Base-by-base conservation (phyloP, 2,329 filamentous ascomycete species). In the Fusarium agapanthi region DNA sequence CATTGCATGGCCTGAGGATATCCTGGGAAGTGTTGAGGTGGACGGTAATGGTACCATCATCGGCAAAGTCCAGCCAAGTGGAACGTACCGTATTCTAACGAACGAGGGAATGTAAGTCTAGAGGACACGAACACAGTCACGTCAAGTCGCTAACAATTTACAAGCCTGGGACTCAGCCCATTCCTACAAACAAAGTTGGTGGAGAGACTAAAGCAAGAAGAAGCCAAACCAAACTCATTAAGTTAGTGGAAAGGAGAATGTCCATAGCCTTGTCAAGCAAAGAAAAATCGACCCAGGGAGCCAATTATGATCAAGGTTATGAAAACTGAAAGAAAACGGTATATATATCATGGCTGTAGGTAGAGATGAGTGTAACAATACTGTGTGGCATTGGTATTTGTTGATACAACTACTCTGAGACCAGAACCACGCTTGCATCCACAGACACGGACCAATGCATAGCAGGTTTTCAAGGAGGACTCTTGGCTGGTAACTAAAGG, bases 1-100 rank as follows among this genome's bases (percentile, higher is more conserved):
- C 58, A 92, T 92, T 77, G 89, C 90, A 5, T 92, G 88, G 85
- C 90, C 90, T 3, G 90, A 92, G 75, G 90, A 93, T 76, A 93
- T 93, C 41, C 83, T 93, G 60, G 91, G 90, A 41, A 92, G 90
- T 71, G 85, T 92, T 44, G 88, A 92, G 77, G 90, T 92, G 10
- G 85, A 91, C 76, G 84, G 83, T 4, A 72, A 81, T 12, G 91
- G 91, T 0, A 78, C 86, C 34, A 87, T 92, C 57, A 82, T 90
- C 32, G 88, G 89, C 28, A 86, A 85, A 70, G 88, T 88, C 71
- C 86, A 90, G 79, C 83, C 86, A 3, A 91, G 89, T 69, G 88
- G 89, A 20, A 91, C 88, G 8, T 92, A 91, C 77, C 86, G 90
- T 41, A 83, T 91, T 35, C 76, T 92, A 57, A 92, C 90, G 2